Conservation (phyloP, 345 rosid species). For the Corymbia maculata region DNA sequence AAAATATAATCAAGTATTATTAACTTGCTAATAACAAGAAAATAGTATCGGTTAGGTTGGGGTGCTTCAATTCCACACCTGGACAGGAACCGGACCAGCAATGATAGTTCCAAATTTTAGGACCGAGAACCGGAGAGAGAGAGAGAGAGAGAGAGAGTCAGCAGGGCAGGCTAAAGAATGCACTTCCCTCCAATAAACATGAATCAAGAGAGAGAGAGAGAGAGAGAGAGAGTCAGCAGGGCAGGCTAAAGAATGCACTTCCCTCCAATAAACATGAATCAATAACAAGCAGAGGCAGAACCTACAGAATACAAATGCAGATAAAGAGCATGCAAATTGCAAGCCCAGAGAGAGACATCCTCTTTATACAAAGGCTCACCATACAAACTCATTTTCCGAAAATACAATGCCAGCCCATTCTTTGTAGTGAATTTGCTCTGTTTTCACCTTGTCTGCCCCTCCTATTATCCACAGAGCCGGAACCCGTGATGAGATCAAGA, state of each 20-base stretch:
- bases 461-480: neutral
- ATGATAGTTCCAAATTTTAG: too few relatives aligned
- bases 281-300: neutral
- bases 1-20: too few relatives aligned
- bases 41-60: too few relatives aligned
- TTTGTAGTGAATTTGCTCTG: neutral
- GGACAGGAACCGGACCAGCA: too few relatives aligned
- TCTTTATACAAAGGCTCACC: neutral
- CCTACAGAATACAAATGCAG: neutral
- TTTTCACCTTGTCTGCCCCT: neutral
- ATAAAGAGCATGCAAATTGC: neutral
- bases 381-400: neutral
- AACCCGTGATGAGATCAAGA: neutral
- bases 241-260: too few relatives aligned
- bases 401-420: neutral
- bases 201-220: neutral
- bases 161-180: too few relatives aligned
- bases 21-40: too few relatives aligned
- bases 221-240: neutral
- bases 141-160: neutral
- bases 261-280: neutral
- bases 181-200: neutral
- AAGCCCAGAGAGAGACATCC: neutral
- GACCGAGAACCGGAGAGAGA: neutral
- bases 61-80: too few relatives aligned